Evolutionary conservation across 768 basidiomycete species (phyloP).

Genomic region (Macrocybe gigantea): DNA sequence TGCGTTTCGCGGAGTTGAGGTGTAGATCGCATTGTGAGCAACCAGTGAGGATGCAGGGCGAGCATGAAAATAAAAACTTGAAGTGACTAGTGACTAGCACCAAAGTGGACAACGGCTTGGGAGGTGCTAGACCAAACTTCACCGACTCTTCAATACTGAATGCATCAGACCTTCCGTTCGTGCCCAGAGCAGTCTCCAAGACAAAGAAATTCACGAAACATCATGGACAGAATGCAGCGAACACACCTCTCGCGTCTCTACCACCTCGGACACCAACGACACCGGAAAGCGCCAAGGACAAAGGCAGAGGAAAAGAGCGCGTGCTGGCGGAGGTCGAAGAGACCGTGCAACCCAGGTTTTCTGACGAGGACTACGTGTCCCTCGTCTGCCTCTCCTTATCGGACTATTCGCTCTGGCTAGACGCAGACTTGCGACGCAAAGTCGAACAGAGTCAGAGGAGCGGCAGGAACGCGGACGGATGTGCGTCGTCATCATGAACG

Average conservation of each 20-base stretch:
- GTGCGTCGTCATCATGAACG: slow-evolving; percentile 3
- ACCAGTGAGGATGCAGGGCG: too few relatives aligned
- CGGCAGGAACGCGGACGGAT: neutral
- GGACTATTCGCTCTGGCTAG: slow-evolving; percentile 62
- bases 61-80: too few relatives aligned
- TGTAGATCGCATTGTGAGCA: too few relatives aligned
- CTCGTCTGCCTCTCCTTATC: slow-evolving; percentile 62
- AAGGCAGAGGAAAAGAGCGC: neutral
- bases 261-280: neutral
- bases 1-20: too few relatives aligned
- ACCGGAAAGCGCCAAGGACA: neutral
- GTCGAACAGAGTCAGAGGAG: slow-evolving; percentile 29
- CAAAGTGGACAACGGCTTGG: too few relatives aligned
- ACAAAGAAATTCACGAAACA: slow-evolving; percentile 14
- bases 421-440: slow-evolving; percentile 46
- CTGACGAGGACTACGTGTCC: slow-evolving; percentile 40
- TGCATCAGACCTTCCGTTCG: slow-evolving; percentile 33
- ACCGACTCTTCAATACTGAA: neutral
- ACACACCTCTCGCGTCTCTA: neutral
- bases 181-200: slow-evolving; percentile 42
- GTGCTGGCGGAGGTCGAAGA: neutral
- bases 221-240: neutral
- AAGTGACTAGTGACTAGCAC: too few relatives aligned
- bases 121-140: too few relatives aligned
- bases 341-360: slow-evolving; percentile 12